These are phyloP conservation scores for Monosporascus cannonballus DNA, from an alignment of 2,329 filamentous ascomycete species.

Conservation along the genomic window DNA sequence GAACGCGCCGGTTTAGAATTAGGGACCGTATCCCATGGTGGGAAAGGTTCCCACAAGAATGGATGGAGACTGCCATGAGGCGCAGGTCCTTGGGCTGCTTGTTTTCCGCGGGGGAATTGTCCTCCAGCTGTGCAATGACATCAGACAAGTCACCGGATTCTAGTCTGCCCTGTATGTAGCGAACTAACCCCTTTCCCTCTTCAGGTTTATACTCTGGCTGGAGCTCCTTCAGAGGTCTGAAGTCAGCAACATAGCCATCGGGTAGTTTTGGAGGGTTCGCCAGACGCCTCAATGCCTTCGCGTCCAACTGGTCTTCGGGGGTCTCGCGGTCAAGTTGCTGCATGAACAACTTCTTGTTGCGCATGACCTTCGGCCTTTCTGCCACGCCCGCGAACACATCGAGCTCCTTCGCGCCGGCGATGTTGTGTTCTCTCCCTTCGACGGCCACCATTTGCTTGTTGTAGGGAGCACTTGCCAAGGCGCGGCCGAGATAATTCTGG, in stretches of 20 bases:
- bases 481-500: constrained; percentile 90
- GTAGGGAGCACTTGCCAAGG: constrained; percentile 79
- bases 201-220: constrained; percentile 47
- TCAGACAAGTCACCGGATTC: constrained; percentile 62
- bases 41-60: constrained; percentile 96
- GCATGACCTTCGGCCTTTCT: constrained; percentile 64
- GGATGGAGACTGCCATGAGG: constrained; percentile 87
- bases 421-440: constrained; percentile 81
- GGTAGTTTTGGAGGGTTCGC: constrained; percentile 28
- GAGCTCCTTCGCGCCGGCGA: constrained; percentile 74
- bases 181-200: constrained; percentile 62
- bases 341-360: constrained; percentile 77
- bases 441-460: constrained; percentile 85
- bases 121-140: constrained; percentile 24
- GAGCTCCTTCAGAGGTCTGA: constrained; percentile 45
- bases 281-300: constrained; percentile 31
- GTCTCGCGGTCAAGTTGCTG: constrained; percentile 39
- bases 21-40: constrained; percentile 89
- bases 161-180: constrained; percentile 71
- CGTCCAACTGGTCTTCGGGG: constrained; percentile 34
- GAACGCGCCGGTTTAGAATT: constrained; percentile 74
- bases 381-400: constrained; percentile 77
- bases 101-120: constrained; percentile 17
- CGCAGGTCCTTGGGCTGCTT: constrained; percentile 33
- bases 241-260: constrained; percentile 32